Evolutionary conservation across 2,329 filamentous ascomycete species (phyloP), one percentile per base, ranked within the genome.

Genomic region (Pseudogymnoascus sp.): DNA sequence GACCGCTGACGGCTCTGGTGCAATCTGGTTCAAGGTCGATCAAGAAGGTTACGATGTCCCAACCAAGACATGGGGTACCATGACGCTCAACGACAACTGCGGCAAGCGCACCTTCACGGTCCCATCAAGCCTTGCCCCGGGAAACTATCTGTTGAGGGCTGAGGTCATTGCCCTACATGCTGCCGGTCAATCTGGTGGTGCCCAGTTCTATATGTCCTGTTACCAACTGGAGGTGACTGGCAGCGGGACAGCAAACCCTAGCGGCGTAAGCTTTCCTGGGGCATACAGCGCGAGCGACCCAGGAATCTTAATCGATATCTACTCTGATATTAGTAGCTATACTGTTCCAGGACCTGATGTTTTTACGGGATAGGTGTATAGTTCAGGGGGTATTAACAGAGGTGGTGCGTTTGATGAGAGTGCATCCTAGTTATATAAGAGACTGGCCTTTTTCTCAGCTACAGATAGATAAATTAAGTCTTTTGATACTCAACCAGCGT

Each of bases 161-260:
- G 81, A 84, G 73, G 74, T 81, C 47, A 73, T 81, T 41, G 80
- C 80, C 5, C 73, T 83, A 47, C 80, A 84, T 71, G 79, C 80
- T 15, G 80, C 80, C 13, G 70, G 71, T 63, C 68, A 63, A 10
- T 62, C 63, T 11, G 75, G 73, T 17, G 70, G 69, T 11, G 74
- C 75, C 17, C 74, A 76, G 61, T 73, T 74, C 63, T 76, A 76
- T 62, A 67, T 74, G 57, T 70, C 69, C 15, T 76, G 73, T 39
- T 44, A n/a, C 65, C 78, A 79, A 73, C 72, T 81, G 63, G 77
- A 75, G 62, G 74, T 81, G 31, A 74, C 76, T 35, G 74, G 75
- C 33, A 71, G 71, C 9, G 76, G 76, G 17, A 75, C 71, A 8
- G 76, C 74, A 5, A 71, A 71, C 15, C 78, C 79, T 5, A 60